phyloP scores from a whole-genome alignment of 1,284 basidiomycete genomes.

The Austroboletus niveus region DNA sequence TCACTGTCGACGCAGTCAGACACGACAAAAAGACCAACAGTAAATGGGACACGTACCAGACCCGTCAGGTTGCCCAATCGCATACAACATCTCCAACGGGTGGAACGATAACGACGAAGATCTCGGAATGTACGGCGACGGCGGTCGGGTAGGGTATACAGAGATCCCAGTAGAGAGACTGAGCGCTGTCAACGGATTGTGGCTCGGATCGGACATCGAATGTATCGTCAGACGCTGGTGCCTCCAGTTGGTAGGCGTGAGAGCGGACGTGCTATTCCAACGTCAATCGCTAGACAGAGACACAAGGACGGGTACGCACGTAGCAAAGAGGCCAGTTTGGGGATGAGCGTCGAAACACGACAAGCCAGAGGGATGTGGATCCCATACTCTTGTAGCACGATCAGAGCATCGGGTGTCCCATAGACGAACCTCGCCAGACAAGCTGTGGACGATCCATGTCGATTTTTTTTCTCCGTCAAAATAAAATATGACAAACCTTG shows the following conservation, averaged over 20 bases:
- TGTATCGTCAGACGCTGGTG: slow-evolving; percentile 62
- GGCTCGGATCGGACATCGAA: slow-evolving; percentile 41
- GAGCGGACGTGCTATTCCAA: slow-evolving; percentile 55
- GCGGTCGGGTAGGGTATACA: slow-evolving; percentile 50
- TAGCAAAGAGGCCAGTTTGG: slow-evolving; percentile 82
- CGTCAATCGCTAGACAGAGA: slow-evolving; percentile 1
- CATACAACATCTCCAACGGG: slow-evolving; percentile 79
- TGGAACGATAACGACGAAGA: slow-evolving; percentile 70
- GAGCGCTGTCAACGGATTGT: slow-evolving; percentile 46
- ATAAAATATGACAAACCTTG: slow-evolving; percentile 56
- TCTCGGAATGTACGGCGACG: slow-evolving; percentile 61
- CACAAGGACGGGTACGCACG: slow-evolving; percentile 50
- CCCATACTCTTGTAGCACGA: slow-evolving; percentile 62
- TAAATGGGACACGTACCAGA: slow-evolving; percentile 47
- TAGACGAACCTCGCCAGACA: slow-evolving; percentile 88
- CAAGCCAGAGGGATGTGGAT: slow-evolving; percentile 71
- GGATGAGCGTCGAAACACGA: slow-evolving; percentile 89
- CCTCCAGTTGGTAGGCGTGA: slow-evolving; percentile 57
- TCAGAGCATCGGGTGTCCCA: slow-evolving; percentile 87
- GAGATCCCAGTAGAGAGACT: slow-evolving; percentile 53
- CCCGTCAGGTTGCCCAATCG: slow-evolving; percentile 70
- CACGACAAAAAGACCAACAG: background rate
- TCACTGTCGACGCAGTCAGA: slow-evolving; percentile 35
- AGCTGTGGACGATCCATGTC: slow-evolving; percentile 42
- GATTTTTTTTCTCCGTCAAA: background rate